phyloP scores from a whole-genome alignment of 2,329 filamentous ascomycete species.

The Talaromyces sp. region DNA sequence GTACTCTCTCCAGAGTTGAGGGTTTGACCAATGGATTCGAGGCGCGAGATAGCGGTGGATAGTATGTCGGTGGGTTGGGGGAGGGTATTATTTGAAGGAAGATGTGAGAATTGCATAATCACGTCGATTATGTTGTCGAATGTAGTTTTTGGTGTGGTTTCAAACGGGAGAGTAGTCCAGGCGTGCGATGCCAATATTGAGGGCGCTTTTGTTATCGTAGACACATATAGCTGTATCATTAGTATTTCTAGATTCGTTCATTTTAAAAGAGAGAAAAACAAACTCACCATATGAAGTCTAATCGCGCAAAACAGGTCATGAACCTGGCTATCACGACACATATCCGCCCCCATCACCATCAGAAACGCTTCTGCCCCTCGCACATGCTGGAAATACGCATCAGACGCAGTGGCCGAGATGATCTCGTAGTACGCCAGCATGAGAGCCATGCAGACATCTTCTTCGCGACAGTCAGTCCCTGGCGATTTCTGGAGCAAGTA shows the following conservation, averaged over 20 bases:
- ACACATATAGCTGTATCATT: not conserved
- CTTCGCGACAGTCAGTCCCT: not conserved
- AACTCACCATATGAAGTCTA: not conserved
- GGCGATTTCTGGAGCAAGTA: not conserved
- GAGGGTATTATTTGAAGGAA: too few relatives aligned
- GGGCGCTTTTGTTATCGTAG: not conserved
- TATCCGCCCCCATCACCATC: not conserved
- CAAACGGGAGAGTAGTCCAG: not conserved
- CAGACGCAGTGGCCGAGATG: not conserved
- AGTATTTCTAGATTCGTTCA: too few relatives aligned
- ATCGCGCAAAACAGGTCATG: not conserved
- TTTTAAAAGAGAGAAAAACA: not conserved
- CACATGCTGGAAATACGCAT: not conserved
- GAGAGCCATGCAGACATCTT: not conserved
- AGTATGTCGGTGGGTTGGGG: too few relatives aligned
- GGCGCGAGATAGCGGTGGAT: not conserved
- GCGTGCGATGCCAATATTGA: not conserved
- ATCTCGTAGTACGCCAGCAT: not conserved
- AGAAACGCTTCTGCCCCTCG: not conserved
- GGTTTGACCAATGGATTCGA: not conserved
- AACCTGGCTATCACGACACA: not conserved
- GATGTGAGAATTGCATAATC: not conserved
- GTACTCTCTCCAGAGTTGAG: not conserved
- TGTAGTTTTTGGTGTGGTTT: not conserved
- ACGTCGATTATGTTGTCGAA: not conserved